Percentiles rank a stretch among this genome's conserved stretches.
Evolutionary conservation across 352 stramenopile genomes (phyloP).

Genomic region (Pythium apleroticum): DNA sequence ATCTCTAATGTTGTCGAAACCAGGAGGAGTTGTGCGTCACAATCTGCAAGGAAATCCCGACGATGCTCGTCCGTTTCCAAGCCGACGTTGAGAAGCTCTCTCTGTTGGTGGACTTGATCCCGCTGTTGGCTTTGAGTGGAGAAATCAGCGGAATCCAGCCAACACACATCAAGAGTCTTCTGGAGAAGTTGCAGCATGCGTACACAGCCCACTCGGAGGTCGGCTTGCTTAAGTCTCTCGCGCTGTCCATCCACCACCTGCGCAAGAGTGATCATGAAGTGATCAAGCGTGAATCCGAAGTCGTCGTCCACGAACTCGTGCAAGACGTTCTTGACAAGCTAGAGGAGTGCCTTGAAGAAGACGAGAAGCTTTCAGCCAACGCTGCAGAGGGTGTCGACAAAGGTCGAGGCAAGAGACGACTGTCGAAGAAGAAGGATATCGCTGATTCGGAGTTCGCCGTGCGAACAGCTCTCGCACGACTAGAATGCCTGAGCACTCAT

Average conservation of each 20-base stretch:
- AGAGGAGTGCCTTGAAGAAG: constrained; percentile 48
- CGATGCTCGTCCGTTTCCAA: constrained; percentile 72
- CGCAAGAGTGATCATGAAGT: constrained; percentile 70
- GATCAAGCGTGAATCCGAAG: constrained; percentile 74
- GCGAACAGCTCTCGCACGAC: constrained; percentile 50
- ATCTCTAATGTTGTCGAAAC: not conserved
- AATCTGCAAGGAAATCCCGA: constrained; percentile 83
- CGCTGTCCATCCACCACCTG: constrained; percentile 69
- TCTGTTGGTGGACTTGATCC: constrained; percentile 74
- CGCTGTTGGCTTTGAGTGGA: constrained; percentile 57
- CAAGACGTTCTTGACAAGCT: constrained; percentile 71
- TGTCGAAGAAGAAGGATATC: constrained; percentile 44
- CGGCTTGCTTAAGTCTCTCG: constrained; percentile 62
- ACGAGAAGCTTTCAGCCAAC: constrained; percentile 40
- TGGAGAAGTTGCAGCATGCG: constrained; percentile 76
- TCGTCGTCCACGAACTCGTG: constrained; percentile 70
- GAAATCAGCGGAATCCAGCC: constrained; percentile 73
- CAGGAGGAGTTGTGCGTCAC: constrained; percentile 77
- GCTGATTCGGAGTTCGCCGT: constrained; percentile 73
- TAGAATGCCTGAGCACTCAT: constrained; percentile 63
- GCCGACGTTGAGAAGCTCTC: constrained; percentile 78
- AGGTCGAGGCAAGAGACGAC: constrained; percentile 14
- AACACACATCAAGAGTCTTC: constrained; percentile 59
- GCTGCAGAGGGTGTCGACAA: constrained; percentile 22
- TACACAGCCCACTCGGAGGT: constrained; percentile 72